Conservation (phyloP, 768 basidiomycete genomes). For the Podaxis sp. region DNA sequence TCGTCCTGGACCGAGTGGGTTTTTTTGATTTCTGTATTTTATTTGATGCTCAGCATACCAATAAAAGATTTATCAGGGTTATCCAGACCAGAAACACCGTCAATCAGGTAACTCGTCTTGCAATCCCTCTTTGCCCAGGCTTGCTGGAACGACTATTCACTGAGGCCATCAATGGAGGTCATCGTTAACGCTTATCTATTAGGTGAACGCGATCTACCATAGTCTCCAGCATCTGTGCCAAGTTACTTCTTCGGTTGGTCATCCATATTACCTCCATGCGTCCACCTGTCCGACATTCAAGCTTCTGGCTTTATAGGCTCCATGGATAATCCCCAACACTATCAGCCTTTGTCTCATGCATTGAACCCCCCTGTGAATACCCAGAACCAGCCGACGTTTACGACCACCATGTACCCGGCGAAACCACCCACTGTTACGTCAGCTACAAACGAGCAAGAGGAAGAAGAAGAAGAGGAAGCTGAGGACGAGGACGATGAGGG, state of each 20-base stretch:
- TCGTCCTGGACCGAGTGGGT: conserved; percentile 1
- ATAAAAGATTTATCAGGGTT: conserved; percentile 30
- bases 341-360: conserved; percentile 78
- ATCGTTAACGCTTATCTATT: conserved; percentile 9
- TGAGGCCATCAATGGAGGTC: conserved; percentile 2
- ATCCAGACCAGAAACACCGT: conserved; percentile 17
- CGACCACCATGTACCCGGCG: background rate
- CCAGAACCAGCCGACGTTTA: conserved; percentile 16
- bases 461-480: conserved; percentile 56
- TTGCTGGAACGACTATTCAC: background rate
- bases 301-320: conserved; percentile 8
- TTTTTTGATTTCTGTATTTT: conserved; percentile 21
- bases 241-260: conserved; percentile 2
- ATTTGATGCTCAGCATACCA: conserved; percentile 28
- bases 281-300: background rate
- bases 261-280: background rate
- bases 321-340: conserved; percentile 74
- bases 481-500: conserved; percentile 76
- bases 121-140: background rate
- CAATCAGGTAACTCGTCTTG: conserved; percentile 19
- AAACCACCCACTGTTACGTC: conserved; percentile 7
- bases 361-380: conserved; percentile 51
- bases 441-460: conserved; percentile 34
- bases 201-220: conserved; percentile 1
- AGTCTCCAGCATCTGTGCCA: background rate